Evolutionary conservation across 805 yeast species (phyloP), one percentile per base, ranked within the genome.

Genomic region (Maudiozyma barnettii): DNA sequence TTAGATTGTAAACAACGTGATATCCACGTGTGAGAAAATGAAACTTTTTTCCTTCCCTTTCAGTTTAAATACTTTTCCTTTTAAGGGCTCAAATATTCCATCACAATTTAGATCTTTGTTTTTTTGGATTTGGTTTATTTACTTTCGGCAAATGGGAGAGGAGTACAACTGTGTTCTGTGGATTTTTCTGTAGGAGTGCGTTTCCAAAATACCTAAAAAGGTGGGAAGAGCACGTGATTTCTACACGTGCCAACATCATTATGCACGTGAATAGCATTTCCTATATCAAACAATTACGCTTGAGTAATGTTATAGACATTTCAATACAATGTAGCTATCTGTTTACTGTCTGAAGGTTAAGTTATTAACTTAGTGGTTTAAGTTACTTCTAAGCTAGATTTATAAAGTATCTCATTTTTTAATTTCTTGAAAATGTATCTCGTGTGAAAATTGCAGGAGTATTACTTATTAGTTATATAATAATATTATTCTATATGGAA

Each of bases 21-120:
- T 56, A 47, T 56, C 54, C 65, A 61, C 65, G 64, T 60, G 65
- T 56, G 47, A 41, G 10, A 30, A 39, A 13, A 39, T 26, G 8
- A 26, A 9, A 33, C 1, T 14, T 33, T 14, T 33, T 33, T 14
- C 18, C 7, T n/a, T n/a, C 18, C 20, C n/a, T 31, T 10, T 4
- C 26, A 18, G 20, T 39, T 23, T 39, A 22, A 20, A 23, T 39
- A 23, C 20, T 26, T 36, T 36, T 36, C 4, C 39, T 4, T 12
- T 18, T 26, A 26, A 33, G n/a, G 16, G 36, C 13, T n/a, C 7
- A 33, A 33, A 33, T 33, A 33, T 14, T 33, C 4, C n/a, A 14
- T 33, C 36, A n/a, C 36, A 13, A 33, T 14, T 10, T 33, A 14
- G 6, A 8, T 14, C 36, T 33, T 6, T 2, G 30, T 26, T 26